Percentiles rank a stretch among this genome's conserved stretches.
Conservation (phyloP, 768 basidiomycete genomes). For the Pulveroboletus ravenelii region DNA sequence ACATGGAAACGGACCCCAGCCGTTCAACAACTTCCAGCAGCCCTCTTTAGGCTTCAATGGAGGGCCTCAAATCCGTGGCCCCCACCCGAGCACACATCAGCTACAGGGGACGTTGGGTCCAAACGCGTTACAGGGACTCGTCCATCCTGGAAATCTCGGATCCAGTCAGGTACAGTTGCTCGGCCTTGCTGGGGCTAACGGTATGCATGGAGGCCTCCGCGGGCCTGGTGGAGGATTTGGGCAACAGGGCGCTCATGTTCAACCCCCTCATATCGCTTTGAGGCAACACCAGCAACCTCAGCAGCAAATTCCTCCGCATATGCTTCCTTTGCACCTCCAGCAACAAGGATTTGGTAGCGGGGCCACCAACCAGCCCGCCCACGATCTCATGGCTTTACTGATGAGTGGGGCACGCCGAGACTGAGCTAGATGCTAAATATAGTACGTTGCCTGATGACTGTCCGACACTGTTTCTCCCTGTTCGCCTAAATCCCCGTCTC, state of each 20-base stretch:
- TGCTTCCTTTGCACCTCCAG: constrained; percentile 55
- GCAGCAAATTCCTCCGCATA: constrained; percentile 53
- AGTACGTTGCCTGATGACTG: constrained; percentile 7
- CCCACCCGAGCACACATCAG: constrained; percentile 44
- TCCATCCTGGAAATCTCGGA: constrained; percentile 49
- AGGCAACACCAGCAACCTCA: constrained; percentile 35
- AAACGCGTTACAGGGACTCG: constrained; percentile 48
- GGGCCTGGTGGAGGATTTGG: constrained; percentile 41
- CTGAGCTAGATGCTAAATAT: constrained; percentile 34
- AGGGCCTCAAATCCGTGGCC: constrained; percentile 44
- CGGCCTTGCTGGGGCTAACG: constrained; percentile 42
- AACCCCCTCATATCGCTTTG: constrained; percentile 27
- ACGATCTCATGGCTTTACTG: constrained; percentile 79
- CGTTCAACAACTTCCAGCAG: constrained; percentile 52
- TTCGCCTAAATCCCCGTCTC: constrained; percentile 9
- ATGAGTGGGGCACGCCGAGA: constrained; percentile 71
- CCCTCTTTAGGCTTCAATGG: constrained; percentile 43
- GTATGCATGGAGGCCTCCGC: constrained; percentile 42
- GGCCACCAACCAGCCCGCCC: constrained; percentile 51
- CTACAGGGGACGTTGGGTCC: constrained; percentile 43
- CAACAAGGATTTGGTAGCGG: constrained; percentile 48
- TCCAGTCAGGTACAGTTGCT: constrained; percentile 45
- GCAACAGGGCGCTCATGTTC: constrained; percentile 31
- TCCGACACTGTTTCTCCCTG: constrained; percentile 9
- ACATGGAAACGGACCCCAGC: constrained; percentile 44